A percentile compares a stretch with the other conserved stretches of the same genome.
Conservation (phyloP, 2,329 filamentous ascomycete species). For the Didymella sp. region DNA sequence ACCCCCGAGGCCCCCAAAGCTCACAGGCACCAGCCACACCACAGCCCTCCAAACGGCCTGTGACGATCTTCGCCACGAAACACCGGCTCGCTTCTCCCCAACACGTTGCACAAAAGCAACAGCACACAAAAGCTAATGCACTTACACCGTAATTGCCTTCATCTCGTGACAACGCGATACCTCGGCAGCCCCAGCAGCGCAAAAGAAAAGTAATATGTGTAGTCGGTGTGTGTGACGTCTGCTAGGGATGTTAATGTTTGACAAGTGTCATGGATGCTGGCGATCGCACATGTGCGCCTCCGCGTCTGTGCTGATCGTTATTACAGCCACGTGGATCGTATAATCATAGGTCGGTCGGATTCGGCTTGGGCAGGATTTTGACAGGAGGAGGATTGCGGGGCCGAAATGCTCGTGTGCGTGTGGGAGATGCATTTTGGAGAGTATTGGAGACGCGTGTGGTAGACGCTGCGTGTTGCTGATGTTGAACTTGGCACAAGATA, state of each 20-base stretch:
- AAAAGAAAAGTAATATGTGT: neutral
- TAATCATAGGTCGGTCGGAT: constrained; percentile 2
- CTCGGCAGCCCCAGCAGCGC: neutral
- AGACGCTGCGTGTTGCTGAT: neutral
- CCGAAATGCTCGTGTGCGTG: neutral
- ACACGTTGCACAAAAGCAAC: neutral
- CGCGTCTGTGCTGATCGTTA: constrained; percentile 13
- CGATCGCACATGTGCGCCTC: constrained; percentile 10
- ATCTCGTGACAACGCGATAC: neutral
- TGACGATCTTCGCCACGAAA: constrained; percentile 3
- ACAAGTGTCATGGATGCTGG: constrained; percentile 5
- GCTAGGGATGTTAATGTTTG: constrained; percentile 1
- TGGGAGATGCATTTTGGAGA: neutral
- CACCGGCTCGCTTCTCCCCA: neutral
- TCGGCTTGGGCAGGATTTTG: constrained; percentile 1
- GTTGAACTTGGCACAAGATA: neutral
- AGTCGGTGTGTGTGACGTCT: constrained; percentile 8
- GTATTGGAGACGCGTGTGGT: neutral
- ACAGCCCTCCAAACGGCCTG: neutral
- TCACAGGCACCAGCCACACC: constrained; percentile 11
- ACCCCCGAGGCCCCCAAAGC: neutral
- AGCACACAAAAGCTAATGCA: neutral
- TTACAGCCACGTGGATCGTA: constrained; percentile 15
- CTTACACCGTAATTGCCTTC: no score
- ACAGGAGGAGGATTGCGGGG: neutral